Conservation (phyloP, 306 rosid species). For the Gillenia trifoliata region DNA sequence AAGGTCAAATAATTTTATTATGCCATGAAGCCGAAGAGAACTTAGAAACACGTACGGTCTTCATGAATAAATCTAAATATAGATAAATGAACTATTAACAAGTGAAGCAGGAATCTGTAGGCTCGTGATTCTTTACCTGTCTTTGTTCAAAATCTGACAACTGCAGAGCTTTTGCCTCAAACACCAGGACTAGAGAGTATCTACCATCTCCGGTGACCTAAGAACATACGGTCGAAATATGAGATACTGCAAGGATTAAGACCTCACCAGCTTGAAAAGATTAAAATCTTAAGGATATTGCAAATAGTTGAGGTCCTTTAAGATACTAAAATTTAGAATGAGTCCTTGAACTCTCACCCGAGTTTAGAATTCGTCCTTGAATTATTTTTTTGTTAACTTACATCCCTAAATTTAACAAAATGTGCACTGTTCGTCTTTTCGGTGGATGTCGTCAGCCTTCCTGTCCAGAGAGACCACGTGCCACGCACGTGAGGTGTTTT, state of each 20-base stretch:
- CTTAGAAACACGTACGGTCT: neutral
- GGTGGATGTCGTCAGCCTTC: too few relatives aligned
- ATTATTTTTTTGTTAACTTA: too few relatives aligned
- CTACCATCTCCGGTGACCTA: conserved; percentile 83
- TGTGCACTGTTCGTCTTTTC: too few relatives aligned
- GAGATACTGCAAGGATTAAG: too few relatives aligned
- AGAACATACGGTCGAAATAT: conserved; percentile 14
- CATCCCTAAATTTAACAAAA: too few relatives aligned
- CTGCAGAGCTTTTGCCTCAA: conserved; percentile 74
- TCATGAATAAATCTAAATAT: neutral
- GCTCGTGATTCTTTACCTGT: conserved; percentile 50
- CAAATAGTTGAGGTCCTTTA: neutral
- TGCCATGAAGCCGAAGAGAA: neutral
- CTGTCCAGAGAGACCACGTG: too few relatives aligned
- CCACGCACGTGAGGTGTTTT: too few relatives aligned
- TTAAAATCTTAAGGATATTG: neutral
- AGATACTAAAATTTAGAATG: neutral
- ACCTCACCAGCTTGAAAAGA: neutral
- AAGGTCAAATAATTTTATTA: neutral
- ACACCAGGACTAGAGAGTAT: conserved; percentile 69
- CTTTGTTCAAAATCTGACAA: conserved; percentile 85
- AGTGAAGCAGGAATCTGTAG: neutral
- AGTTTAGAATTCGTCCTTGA: too few relatives aligned
- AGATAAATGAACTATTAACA: neutral
- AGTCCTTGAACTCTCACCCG: too few relatives aligned